phyloP scores from a whole-genome alignment of 1,284 basidiomycete genomes.

The Moesziomyces sp. region DNA sequence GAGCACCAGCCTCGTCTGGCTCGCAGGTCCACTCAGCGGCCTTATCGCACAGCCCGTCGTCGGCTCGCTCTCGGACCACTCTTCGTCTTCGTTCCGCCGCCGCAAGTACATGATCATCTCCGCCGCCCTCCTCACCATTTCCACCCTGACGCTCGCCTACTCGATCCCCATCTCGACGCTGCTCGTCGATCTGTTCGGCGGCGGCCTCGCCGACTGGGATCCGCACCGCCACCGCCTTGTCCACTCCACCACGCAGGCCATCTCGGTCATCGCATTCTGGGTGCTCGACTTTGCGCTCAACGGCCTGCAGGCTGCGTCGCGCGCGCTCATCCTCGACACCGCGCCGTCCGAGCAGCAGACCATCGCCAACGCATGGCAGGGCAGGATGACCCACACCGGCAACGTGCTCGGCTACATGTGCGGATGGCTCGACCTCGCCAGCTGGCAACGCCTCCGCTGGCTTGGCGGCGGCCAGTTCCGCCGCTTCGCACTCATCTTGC shows the following conservation, averaged over 20 bases:
- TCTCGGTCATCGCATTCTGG: constrained; percentile 92
- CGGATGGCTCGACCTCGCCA: constrained; percentile 86
- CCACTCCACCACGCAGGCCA: constrained; percentile 59
- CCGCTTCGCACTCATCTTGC: constrained; percentile 89
- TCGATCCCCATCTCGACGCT: constrained; percentile 80
- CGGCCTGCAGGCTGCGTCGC: constrained; percentile 84
- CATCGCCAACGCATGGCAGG: constrained; percentile 97
- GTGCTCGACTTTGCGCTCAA: constrained; percentile 94
- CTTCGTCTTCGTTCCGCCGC: constrained; percentile 81
- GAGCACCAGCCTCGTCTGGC: constrained; percentile 92
- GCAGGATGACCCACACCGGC: constrained; percentile 71
- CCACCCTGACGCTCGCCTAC: constrained; percentile 87
- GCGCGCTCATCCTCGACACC: constrained; percentile 90
- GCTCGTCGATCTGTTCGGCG: constrained; percentile 80
- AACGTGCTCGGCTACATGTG: constrained; percentile 64
- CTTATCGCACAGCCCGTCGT: constrained; percentile 94
- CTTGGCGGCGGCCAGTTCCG: constrained; percentile 95
- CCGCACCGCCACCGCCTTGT: constrained; percentile 72
- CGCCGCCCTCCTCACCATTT: constrained; percentile 76
- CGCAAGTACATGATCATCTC: constrained; percentile 89
- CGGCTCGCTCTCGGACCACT: constrained; percentile 91
- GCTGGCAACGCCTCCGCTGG: constrained; percentile 78
- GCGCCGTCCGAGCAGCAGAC: constrained; percentile 87
- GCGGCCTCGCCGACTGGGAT: constrained; percentile 89
- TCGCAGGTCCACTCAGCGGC: constrained; percentile 92